These are phyloP conservation scores for Hypoxylon lienhwacheense DNA, from an alignment of 495 filamentous ascomycete genomes.

Conservation along the genomic window DNA sequence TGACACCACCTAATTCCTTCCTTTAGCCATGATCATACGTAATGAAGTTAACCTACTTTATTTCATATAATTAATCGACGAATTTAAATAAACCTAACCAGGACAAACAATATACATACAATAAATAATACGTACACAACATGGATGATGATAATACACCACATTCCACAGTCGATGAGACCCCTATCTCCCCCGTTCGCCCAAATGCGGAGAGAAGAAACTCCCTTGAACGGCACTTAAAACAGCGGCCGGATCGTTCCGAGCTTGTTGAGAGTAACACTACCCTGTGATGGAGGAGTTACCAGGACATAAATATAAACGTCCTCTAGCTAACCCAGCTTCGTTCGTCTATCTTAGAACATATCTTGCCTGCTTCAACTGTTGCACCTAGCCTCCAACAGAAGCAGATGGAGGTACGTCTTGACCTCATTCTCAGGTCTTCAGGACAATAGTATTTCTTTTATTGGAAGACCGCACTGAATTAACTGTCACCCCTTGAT, in stretches of 20 bases:
- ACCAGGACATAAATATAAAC: neutral
- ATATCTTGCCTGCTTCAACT: constrained; percentile 79
- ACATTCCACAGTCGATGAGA: constrained; percentile 51
- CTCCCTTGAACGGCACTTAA: constrained; percentile 85
- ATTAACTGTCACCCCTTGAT: neutral
- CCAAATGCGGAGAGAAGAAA: constrained; percentile 67
- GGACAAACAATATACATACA: too few relatives aligned
- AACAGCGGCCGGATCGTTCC: constrained; percentile 73
- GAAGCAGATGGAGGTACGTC: constrained; percentile 65
- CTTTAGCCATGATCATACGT: too few relatives aligned
- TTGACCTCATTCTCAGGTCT: neutral
- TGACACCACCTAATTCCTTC: too few relatives aligned
- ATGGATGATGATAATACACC: constrained; percentile 48
- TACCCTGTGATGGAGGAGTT: constrained; percentile 1
- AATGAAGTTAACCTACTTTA: too few relatives aligned
- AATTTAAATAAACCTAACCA: too few relatives aligned
- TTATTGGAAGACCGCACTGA: neutral
- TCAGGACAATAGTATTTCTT: neutral
- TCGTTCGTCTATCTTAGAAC: constrained; percentile 48
- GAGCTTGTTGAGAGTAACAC: constrained; percentile 79
- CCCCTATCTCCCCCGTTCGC: constrained; percentile 65
- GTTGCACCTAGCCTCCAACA: constrained; percentile 75
- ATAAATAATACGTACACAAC: too few relatives aligned
- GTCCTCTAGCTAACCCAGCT: constrained; percentile 2
- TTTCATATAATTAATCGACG: too few relatives aligned